A percentile compares a stretch with the other conserved stretches of the same genome.
These are phyloP conservation scores for Leishmania tarentolae DNA, from an alignment of 208 protist genomes.

Conservation along the genomic window DNA sequence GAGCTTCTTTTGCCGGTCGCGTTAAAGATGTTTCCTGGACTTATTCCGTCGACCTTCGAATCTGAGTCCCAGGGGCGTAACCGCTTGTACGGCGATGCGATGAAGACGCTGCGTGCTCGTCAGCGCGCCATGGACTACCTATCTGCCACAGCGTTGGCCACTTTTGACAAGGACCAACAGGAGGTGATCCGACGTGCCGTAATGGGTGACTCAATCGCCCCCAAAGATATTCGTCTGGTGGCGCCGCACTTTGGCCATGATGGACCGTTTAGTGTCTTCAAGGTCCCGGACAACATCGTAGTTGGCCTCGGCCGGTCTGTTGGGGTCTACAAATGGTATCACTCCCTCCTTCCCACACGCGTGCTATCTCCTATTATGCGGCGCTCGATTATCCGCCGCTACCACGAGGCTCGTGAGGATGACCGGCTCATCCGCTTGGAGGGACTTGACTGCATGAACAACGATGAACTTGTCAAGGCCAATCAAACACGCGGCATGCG, in stretches of 20 bases:
- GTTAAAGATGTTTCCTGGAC: conserved; percentile 96
- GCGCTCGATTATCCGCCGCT: conserved; percentile 72
- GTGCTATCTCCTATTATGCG: conserved; percentile 67
- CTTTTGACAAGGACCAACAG: conserved; percentile 80
- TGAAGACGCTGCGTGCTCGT: conserved; percentile 81
- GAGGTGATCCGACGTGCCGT: conserved; percentile 78
- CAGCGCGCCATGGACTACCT: conserved; percentile 87
- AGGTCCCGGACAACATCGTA: conserved; percentile 76
- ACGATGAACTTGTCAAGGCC: conserved; percentile 83
- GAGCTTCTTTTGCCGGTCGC: conserved; percentile 96
- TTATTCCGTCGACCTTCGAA: conserved; percentile 97
- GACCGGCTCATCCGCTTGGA: conserved; percentile 84
- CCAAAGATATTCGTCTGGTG: conserved; percentile 76
- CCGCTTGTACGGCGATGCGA: conserved; percentile 66
- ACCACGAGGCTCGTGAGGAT: conserved; percentile 81
- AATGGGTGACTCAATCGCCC: conserved; percentile 77
- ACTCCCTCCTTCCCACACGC: conserved; percentile 62
- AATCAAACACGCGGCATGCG: conserved; percentile 89
- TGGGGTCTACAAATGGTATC: conserved; percentile 82
- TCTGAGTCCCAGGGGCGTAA: conserved; percentile 87
- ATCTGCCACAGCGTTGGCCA: conserved; percentile 79
- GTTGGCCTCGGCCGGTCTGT: conserved; percentile 66
- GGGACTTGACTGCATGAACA: conserved; percentile 75
- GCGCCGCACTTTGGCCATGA: conserved; percentile 76
- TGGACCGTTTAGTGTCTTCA: conserved; percentile 85